Evolutionary conservation across 2,329 filamentous ascomycete species (phyloP), one percentile per base, ranked within the genome.

Genomic region (Diaporthe amygdali): DNA sequence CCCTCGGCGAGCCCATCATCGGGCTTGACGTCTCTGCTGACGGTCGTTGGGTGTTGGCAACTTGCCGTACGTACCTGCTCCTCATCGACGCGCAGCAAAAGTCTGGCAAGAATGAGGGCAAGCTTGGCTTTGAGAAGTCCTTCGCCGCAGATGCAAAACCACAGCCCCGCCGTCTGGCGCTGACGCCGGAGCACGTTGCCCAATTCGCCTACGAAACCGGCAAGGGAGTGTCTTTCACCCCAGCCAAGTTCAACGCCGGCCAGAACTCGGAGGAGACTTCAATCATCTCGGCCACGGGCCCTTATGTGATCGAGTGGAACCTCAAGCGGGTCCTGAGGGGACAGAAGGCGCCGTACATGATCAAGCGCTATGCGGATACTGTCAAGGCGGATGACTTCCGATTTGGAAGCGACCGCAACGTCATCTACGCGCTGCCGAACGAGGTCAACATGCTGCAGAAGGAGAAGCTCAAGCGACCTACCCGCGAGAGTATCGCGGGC

Each of bases 331-430:
- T 98, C 0, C 82, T 98, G 17, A 88, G 87, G 27, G 94, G 94
- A 66, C 89, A 89, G 74, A 96, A 95, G 82, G 93, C 96, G 72
- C 93, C 96, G 0, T 99, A 99, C 84, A 93, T 92, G 76, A 98
- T 99, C 87, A 98, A 98, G 87, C 92, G 96, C 20, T 99, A 99
- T 80, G 89, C 91, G 0, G 96, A 99, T 78, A 93, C 97, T 74
- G 95, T 99, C 79, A 98, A 97, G 87, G 96, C 96, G 5, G 96
- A 99, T 81, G 97, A 99, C 81, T 99, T 99, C 90, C 95, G 96
- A 78, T 99, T 95, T 78, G 96, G 96, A 56, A 95, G 92, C 6
- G 96, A 99, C 82, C 97, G 97, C 89, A 98, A 98, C 78, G 94
- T 99, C 77, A 97, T 99, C 78, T 96, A 99, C 44, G 96, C 96